phyloP scores from a whole-genome alignment of 2,329 filamentous ascomycete genomes.

The Pseudocercospora eumusae region DNA sequence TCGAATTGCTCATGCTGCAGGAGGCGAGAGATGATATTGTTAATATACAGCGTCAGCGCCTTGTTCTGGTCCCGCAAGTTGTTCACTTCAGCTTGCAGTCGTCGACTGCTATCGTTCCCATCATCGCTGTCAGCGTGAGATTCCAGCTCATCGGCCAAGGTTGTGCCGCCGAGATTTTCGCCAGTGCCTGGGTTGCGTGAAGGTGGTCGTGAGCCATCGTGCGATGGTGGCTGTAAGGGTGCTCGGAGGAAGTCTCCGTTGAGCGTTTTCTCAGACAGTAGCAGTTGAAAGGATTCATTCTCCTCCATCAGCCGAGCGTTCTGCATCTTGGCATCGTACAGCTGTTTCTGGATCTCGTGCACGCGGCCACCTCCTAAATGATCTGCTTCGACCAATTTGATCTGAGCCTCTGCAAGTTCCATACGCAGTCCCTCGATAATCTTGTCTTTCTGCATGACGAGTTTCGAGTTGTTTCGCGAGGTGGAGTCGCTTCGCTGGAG shows the following conservation, averaged over 20 bases:
- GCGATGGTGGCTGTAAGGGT: conserved; percentile 26
- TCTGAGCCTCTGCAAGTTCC: conserved; percentile 91
- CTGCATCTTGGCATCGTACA: conserved; percentile 91
- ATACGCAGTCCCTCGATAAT: conserved; percentile 88
- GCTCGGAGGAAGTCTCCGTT: conserved; percentile 70
- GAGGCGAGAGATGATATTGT: conserved; percentile 96
- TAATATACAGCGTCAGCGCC: conserved; percentile 94
- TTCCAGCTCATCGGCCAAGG: conserved; percentile 85
- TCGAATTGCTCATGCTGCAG: conserved; percentile 95
- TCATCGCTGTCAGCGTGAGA: conserved; percentile 58
- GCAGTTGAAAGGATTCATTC: conserved; percentile 95
- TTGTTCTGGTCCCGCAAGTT: conserved; percentile 91
- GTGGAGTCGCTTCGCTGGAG: conserved; percentile 79
- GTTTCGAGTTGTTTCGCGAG: conserved; percentile 70
- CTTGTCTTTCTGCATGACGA: conserved; percentile 93
- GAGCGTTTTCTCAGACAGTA: conserved; percentile 91
- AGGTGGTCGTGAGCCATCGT: conserved; percentile 57
- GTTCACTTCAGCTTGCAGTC: conserved; percentile 76
- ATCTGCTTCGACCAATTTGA: conserved; percentile 91
- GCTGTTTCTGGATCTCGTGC: conserved; percentile 83
- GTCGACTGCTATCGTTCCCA: conserved; percentile 61
- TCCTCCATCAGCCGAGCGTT: conserved; percentile 97
- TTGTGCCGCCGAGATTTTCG: conserved; percentile 50
- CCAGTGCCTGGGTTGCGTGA: conserved; percentile 39
- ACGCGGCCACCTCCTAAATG: conserved; percentile 86